Percentiles rank a stretch among this genome's conserved stretches.
Evolutionary conservation across 305 asterid species (phyloP).

Genomic region (Fraxinus floribunda): DNA sequence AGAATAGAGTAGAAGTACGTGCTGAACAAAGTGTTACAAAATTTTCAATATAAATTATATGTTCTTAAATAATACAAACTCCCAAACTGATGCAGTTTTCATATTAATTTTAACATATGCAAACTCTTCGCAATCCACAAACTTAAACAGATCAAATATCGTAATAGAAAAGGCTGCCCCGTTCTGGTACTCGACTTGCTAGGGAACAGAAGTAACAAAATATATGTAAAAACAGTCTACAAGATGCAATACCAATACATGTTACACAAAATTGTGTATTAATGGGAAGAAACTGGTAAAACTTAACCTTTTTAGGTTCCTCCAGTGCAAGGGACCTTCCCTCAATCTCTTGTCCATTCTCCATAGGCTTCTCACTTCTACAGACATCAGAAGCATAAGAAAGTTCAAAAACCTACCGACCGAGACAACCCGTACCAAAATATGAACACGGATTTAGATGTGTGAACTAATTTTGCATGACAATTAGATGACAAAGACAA

Average conservation of each 20-base stretch:
- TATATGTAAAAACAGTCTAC: neutral
- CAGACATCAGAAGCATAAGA: slow-evolving; percentile 25
- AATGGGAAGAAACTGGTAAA: neutral
- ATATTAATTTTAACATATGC: slow-evolving; percentile 1
- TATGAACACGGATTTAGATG: neutral
- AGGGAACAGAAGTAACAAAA: slow-evolving; percentile 1
- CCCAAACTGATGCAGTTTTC: slow-evolving; percentile 6
- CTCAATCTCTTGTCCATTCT: slow-evolving; percentile 35
- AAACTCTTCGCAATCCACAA: neutral
- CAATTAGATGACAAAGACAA: neutral
- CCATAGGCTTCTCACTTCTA: slow-evolving; percentile 44
- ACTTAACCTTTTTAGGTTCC: slow-evolving; percentile 51
- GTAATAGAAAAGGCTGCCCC: slow-evolving; percentile 1
- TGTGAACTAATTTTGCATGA: neutral
- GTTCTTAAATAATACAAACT: slow-evolving; percentile 13
- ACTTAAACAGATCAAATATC: neutral
- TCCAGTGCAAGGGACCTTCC: slow-evolving; percentile 35
- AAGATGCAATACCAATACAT: slow-evolving; percentile 14
- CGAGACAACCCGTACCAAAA: neutral
- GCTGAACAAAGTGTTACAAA: neutral
- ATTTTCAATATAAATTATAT: neutral
- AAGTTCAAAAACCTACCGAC: slow-evolving; percentile 12
- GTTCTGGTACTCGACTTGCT: neutral
- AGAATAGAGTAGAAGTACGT: neutral
- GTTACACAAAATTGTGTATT: slow-evolving; percentile 2